Percentiles rank a stretch among this genome's conserved stretches.
phyloP scores from a whole-genome alignment of 192 early-diverging fungal species.

The Coemansia sp. region DNA sequence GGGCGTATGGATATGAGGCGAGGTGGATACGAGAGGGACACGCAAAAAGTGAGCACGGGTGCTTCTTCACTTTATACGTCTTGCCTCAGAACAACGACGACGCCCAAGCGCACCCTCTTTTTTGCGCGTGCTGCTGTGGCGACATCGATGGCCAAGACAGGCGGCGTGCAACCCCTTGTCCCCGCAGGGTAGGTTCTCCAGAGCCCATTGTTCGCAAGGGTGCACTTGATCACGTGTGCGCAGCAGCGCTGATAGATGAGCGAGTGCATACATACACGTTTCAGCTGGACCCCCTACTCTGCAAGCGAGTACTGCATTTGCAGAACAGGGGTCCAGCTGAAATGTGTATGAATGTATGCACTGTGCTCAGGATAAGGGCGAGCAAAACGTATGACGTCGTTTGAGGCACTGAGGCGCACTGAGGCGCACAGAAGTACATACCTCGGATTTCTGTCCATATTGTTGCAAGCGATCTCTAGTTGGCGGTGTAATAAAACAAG shows the following conservation, averaged over 20 bases:
- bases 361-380: neutral
- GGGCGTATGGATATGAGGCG: neutral
- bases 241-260: constrained; percentile 1
- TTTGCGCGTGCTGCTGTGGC: neutral
- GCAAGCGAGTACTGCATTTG: too few species aligned
- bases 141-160: constrained; percentile 2
- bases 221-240: constrained; percentile 10
- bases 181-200: constrained; percentile 3
- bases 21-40: neutral
- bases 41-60: neutral
- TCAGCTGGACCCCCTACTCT: neutral
- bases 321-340: too few species aligned
- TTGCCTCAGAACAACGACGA: neutral
- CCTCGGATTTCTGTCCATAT: constrained; percentile 10
- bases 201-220: neutral
- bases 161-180: constrained; percentile 4
- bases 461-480: neutral
- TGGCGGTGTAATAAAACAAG: neutral
- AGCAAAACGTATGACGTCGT: neutral
- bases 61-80: constrained; percentile 2
- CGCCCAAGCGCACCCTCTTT: neutral
- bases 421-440: neutral
- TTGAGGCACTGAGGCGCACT: neutral
- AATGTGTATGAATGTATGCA: too few species aligned
- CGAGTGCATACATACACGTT: constrained; percentile 9